phyloP scores from a whole-genome alignment of 208 protist genomes.

The Naegleria gruberi region DNA sequence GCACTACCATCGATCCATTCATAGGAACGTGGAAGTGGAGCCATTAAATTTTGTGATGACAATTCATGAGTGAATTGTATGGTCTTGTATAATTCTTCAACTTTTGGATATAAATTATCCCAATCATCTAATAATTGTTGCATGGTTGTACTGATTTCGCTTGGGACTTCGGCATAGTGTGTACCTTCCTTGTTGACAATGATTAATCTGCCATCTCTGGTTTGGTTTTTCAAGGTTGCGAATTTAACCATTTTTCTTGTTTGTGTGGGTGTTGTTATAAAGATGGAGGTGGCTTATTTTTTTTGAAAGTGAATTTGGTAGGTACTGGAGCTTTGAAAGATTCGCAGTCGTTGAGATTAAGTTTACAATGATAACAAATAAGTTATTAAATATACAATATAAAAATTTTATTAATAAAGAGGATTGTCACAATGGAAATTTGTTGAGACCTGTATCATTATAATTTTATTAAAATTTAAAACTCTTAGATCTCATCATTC shows the following conservation, averaged over 20 bases:
- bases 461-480: too few relatives aligned
- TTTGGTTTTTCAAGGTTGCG: not conserved
- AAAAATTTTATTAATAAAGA: too few relatives aligned
- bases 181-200: not conserved
- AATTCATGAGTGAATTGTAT: not conserved
- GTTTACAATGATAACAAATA: too few relatives aligned
- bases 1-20: slow-evolving; percentile 26
- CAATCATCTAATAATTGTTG: not conserved
- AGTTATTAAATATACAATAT: too few relatives aligned
- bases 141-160: not conserved
- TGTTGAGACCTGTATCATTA: too few relatives aligned
- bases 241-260: not conserved
- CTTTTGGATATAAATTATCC: not conserved
- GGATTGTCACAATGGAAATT: too few relatives aligned
- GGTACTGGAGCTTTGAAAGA: too few relatives aligned
- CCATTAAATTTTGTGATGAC: not conserved
- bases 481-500: too few relatives aligned
- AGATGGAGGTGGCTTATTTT: too few relatives aligned
- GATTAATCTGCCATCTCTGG: slow-evolving; percentile 1
- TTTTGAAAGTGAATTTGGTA: too few relatives aligned
- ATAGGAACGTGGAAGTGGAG: slow-evolving; percentile 11
- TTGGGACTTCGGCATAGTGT: not conserved
- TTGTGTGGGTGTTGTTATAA: not conserved
- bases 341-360: too few relatives aligned
- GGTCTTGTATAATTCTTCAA: not conserved